Percentiles rank a stretch among this genome's conserved stretches.
Conservation (phyloP, 345 rosid species). For the Eucalyptus virginea region DNA sequence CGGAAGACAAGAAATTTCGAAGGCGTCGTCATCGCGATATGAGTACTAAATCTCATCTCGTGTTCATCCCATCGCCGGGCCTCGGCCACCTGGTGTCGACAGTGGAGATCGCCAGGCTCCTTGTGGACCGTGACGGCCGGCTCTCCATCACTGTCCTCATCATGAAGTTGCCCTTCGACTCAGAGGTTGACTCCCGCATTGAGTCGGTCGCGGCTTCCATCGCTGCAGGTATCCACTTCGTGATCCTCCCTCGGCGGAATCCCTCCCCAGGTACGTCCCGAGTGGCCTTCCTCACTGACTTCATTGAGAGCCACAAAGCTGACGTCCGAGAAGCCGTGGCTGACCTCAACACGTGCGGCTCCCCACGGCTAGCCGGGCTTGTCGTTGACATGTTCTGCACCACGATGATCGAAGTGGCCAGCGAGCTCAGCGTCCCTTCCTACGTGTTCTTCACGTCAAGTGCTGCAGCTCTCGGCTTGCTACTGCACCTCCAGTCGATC, state of each 20-base stretch:
- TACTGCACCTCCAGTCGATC: neutral
- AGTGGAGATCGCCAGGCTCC: slow-evolving; percentile 28
- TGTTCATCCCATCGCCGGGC: neutral
- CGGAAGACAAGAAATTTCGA: neutral
- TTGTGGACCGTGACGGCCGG: slow-evolving; percentile 16
- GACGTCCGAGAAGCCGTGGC: slow-evolving; percentile 1
- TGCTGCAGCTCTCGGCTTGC: slow-evolving; percentile 17
- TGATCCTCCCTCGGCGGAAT: slow-evolving; percentile 4
- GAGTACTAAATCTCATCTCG: neutral
- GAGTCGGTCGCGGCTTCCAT: neutral
- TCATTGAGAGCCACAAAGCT: slow-evolving; percentile 20
- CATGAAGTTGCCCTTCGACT: neutral
- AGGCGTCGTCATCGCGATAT: neutral
- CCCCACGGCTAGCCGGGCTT: neutral
- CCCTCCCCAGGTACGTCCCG: neutral
- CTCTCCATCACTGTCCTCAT: slow-evolving; percentile 34
- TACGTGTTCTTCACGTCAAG: slow-evolving; percentile 30
- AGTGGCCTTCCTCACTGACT: slow-evolving; percentile 30
- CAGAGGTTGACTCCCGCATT: neutral
- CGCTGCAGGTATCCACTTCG: slow-evolving; percentile 12
- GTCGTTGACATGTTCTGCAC: slow-evolving; percentile 45
- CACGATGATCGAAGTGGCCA: slow-evolving; percentile 34
- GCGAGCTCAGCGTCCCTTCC: slow-evolving; percentile 22
- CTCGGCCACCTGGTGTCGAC: slow-evolving; percentile 29
- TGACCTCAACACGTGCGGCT: neutral